These are phyloP conservation scores for Trichoderma koningii DNA, from an alignment of 2,329 filamentous ascomycete species.

Conservation along the genomic window DNA sequence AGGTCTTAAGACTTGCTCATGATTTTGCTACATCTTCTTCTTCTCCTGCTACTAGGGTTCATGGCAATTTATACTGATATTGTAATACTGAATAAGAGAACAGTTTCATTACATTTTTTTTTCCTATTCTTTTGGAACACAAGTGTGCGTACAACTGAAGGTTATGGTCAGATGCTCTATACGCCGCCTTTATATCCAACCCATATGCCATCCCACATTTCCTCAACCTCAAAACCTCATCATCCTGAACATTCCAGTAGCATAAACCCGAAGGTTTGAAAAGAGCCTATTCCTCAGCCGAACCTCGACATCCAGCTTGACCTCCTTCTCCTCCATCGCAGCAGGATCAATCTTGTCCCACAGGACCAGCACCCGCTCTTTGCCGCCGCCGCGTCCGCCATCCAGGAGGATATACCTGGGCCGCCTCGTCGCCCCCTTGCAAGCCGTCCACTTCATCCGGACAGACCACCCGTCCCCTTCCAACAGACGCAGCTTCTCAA, in stretches of 20 bases:
- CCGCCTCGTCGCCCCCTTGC: not conserved
- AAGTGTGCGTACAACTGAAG: too few species aligned
- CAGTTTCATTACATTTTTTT: too few species aligned
- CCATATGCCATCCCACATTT: not conserved
- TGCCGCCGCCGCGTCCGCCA: not conserved
- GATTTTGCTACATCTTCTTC: not conserved
- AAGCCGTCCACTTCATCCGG: conserved; percentile 9
- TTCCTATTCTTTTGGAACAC: too few species aligned
- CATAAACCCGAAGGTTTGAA: too few species aligned
- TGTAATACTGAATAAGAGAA: not conserved
- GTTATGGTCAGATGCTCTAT: too few species aligned
- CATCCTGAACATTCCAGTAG: not conserved
- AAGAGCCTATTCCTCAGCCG: not conserved
- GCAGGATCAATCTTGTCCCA: not conserved
- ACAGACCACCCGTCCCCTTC: not conserved
- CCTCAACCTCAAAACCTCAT: not conserved
- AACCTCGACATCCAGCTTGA: not conserved
- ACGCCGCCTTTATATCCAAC: not conserved
- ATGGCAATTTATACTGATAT: not conserved
- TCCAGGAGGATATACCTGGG: not conserved
- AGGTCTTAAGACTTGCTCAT: not conserved
- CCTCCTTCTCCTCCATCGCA: not conserved
- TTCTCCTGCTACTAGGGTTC: not conserved
- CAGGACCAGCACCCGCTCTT: not conserved
- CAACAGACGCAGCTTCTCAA: not conserved